phyloP scores from a whole-genome alignment of 352 stramenopile species.

The Phytophthora palmivora region DNA sequence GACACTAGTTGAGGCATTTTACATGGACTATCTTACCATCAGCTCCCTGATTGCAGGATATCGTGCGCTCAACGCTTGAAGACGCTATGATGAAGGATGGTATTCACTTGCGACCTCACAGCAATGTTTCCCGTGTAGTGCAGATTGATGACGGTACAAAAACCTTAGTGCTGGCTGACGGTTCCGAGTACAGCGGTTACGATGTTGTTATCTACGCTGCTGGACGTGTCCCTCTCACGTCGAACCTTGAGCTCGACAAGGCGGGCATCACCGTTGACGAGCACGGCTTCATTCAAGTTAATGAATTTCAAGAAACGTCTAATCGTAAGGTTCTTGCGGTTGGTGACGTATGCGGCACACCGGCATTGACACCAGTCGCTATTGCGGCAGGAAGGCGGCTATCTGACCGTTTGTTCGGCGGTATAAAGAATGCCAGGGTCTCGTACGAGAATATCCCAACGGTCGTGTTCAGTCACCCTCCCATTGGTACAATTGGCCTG shows the following conservation, averaged over 20 bases:
- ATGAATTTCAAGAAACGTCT: slow-evolving; percentile 93
- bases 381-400: slow-evolving; percentile 86
- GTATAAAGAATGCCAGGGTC: slow-evolving; percentile 54
- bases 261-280: slow-evolving; percentile 68
- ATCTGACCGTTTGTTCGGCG: slow-evolving; percentile 90
- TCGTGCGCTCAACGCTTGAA: slow-evolving; percentile 60
- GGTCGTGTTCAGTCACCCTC: slow-evolving; percentile 96
- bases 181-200: slow-evolving; percentile 48
- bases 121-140: slow-evolving; percentile 49
- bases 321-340: slow-evolving; percentile 82
- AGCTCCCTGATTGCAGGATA: slow-evolving; percentile 31
- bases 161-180: slow-evolving; percentile 58
- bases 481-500: slow-evolving; percentile 94
- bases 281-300: slow-evolving; percentile 81
- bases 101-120: slow-evolving; percentile 56
- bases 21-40: slow-evolving; percentile 6
- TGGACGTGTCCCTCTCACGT: slow-evolving; percentile 55
- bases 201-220: slow-evolving; percentile 92
- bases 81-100: slow-evolving; percentile 66
- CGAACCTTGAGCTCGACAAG: slow-evolving; percentile 72
- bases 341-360: slow-evolving; percentile 73
- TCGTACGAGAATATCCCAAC: slow-evolving; percentile 95
- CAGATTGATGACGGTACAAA: slow-evolving; percentile 55
- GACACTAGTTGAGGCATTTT: too few relatives aligned
- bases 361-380: slow-evolving; percentile 85